These are phyloP conservation scores for Monosporascus sp. DNA, from an alignment of 2,329 filamentous ascomycete species.

Conservation along the genomic window DNA sequence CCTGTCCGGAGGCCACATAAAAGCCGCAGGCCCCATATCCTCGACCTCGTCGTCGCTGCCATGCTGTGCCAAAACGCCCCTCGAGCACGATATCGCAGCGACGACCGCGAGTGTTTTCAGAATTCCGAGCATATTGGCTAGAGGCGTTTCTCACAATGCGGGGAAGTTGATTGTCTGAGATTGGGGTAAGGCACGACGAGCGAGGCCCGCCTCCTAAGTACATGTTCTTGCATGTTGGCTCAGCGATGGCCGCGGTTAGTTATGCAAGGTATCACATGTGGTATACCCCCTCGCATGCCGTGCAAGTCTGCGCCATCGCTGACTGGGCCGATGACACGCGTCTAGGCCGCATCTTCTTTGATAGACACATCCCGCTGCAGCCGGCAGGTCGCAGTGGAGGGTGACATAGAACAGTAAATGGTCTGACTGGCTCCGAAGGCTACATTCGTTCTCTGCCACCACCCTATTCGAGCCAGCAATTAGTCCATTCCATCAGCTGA, in stretches of 20 bases:
- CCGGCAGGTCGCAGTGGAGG: background rate
- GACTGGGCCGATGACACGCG: background rate
- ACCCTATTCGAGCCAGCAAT: background rate
- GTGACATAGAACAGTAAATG: background rate
- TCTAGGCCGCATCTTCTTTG: background rate
- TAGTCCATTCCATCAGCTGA: background rate
- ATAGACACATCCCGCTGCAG: background rate
- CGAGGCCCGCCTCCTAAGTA: background rate
- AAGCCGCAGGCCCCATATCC: conserved; percentile 33
- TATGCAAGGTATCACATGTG: background rate
- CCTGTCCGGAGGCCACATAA: conserved; percentile 56
- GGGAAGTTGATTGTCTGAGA: too few relatives aligned
- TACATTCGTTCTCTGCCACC: background rate
- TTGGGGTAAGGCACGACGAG: too few relatives aligned
- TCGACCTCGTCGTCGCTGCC: conserved; percentile 39
- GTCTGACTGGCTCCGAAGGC: background rate
- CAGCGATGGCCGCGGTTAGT: background rate
- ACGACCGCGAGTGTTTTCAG: background rate
- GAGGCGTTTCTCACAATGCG: too few relatives aligned
- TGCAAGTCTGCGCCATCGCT: background rate
- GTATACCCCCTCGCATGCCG: background rate
- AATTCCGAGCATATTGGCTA: background rate
- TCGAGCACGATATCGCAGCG: background rate
- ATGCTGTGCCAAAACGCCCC: background rate
- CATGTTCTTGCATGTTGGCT: background rate